These are phyloP conservation scores for Mikania micrantha DNA, from an alignment of 129 eudicot species.

Conservation along the genomic window DNA sequence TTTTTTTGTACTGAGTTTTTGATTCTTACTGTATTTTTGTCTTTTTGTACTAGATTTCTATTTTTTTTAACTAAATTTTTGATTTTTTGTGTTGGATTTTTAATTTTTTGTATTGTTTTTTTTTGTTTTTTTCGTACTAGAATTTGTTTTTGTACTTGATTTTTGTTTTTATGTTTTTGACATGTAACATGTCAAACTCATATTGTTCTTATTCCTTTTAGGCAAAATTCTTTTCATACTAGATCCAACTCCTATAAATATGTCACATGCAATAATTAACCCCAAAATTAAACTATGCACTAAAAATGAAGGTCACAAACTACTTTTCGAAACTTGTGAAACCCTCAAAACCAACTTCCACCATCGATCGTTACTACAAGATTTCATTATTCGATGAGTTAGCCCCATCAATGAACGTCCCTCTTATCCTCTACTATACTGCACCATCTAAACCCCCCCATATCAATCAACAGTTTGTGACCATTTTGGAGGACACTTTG, in stretches of 20 bases:
- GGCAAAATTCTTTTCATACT: no score
- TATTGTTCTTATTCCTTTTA: no score
- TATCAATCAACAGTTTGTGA: conserved; percentile 7
- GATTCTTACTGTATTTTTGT: no score
- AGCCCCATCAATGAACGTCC: conserved; percentile 29
- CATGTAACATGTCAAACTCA: no score
- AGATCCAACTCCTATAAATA: conserved; percentile 5
- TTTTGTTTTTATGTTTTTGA: no score
- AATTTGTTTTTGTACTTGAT: no score
- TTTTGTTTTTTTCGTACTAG: no score
- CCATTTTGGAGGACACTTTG: conserved; percentile 18
- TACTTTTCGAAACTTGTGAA: conserved; percentile 5
- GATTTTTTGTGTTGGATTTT: no score
- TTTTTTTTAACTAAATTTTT: no score
- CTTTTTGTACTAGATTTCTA: no score
- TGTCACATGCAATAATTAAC: background rate
- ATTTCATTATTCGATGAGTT: conserved; percentile 21
- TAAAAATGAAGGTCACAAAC: conserved; percentile 13
- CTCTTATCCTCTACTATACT: conserved; percentile 31
- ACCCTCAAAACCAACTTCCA: conserved; percentile 20
- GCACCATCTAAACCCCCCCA: background rate
- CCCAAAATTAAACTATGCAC: background rate
- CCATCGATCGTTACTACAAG: conserved; percentile 13
- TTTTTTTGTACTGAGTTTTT: no score
- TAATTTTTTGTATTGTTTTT: no score